Base-by-base conservation (phyloP, 78 protist genomes). In the Mantamonas sphyraenae region DNA sequence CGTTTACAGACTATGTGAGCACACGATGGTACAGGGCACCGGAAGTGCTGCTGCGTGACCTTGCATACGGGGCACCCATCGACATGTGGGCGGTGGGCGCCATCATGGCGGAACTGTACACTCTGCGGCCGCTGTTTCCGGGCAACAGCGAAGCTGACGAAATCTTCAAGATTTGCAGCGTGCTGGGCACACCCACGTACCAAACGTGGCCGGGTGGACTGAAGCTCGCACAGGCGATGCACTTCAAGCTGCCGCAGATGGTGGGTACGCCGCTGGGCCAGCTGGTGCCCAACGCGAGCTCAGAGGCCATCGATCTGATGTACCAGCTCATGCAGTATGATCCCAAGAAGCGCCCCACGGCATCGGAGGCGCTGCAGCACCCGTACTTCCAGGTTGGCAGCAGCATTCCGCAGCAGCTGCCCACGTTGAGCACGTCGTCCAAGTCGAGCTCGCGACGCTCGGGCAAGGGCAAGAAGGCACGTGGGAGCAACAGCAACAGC, bases 11-110 rank as follows among this genome's bases (percentile, higher is more conserved):
- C 40, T 96, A 96, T 40, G 97, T 96, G 9, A 86, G 95, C 7
- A 96, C 99, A 0, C 71, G 99, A 17, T 96, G 99, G 99, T 97
- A 97, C 72, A 60, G 98, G 12, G 98, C 98, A 17, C 98, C 98
- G 2, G 97, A 93, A 57, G 87, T 96, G 10, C 83, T 96, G 20
- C 81, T 96, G 45, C 80, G 92, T 20, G 9, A 78, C 34, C 37
- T 53, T 3, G 20, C 14, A 22, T 92, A 92, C 88, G 71, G 55
- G 51, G 58, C 80, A 22, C 90, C 93, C 20, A 64, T 88, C 59
- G 97, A 93, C 73, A 2, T 88, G 20, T 89, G 94, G 95, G 94
- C 97, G 1, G 59, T 78, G 7, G 97, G 95, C 5, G 53, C 90
- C 39, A 93, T 96, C 63, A 92, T 96, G 94, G 96, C 96, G 1